These are phyloP conservation scores for Canna indica DNA, from an alignment of 176 grass and related monocot species.

Conservation along the genomic window DNA sequence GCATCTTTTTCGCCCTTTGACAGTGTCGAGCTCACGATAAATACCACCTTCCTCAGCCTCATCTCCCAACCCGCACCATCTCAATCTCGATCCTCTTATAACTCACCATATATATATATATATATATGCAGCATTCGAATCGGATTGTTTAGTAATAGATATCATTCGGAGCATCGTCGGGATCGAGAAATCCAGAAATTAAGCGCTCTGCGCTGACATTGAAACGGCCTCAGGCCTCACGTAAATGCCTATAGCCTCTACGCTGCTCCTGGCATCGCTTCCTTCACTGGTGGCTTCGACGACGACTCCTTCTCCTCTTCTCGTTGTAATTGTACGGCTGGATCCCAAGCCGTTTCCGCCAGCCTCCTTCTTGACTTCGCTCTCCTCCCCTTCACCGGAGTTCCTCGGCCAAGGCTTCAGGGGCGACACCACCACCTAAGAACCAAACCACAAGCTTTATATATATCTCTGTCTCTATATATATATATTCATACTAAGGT, in stretches of 20 bases:
- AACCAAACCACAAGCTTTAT: not conserved
- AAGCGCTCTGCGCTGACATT: too few species aligned
- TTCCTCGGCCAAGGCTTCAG: not conserved
- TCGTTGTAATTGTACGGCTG: not conserved
- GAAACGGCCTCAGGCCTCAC: too few species aligned
- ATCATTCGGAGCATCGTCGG: too few species aligned
- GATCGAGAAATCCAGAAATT: too few species aligned
- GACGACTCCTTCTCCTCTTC: not conserved
- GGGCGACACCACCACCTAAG: not conserved
- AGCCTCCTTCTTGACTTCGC: constrained; percentile 16
- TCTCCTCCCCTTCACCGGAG: constrained; percentile 58
- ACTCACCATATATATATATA: too few species aligned
- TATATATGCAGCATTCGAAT: too few species aligned
- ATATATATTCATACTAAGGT: not conserved
- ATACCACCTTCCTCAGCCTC: too few species aligned
- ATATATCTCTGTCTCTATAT: not conserved
- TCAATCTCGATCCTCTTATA: too few species aligned
- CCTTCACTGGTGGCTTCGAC: not conserved
- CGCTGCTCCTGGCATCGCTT: not conserved
- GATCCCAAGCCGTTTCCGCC: not conserved
- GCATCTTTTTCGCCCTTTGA: too few species aligned
- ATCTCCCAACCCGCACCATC: too few species aligned
- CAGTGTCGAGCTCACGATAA: too few species aligned
- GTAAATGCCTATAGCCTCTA: not conserved
- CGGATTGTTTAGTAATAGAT: too few species aligned